Evolutionary conservation across 2,329 filamentous ascomycete genomes (phyloP), one percentile per base, ranked within the genome.

Genomic region (Corinectria fuckeliana): DNA sequence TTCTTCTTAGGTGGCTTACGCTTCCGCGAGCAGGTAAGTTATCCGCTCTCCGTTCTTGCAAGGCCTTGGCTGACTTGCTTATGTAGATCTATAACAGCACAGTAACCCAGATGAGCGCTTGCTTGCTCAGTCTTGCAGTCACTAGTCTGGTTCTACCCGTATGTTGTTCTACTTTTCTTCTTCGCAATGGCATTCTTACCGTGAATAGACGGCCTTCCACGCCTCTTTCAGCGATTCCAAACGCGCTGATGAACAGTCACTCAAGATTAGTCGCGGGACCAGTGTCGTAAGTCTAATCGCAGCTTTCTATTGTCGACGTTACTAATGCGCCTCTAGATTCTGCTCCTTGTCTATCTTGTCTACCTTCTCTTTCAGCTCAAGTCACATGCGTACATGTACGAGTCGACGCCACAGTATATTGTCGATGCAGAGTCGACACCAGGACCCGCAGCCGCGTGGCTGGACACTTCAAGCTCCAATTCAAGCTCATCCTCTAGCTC

Each of bases 101-200:
- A 20, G 92, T 97, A 58, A 97, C 93, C 1, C 93, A 97, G 75
- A 97, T 97, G 92, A 97, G 92, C 74, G 93, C 93, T 50, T 96
- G 92, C 78, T 82, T 97, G 68, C 85, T 97, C 67, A 96, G 92
- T 80, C 77, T 97, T 76, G 93, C 91, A 72, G 93, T 96, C 61
- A 93, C 92, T 77, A 97, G 93, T 80, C 81, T 97, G 20, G 84
- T 97, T 23, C 78, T 97, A 11, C 93, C 93, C 1, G 89, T 91
- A 77, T 68, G 85, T 77, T 11, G 5, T 20, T 36, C n/a, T 13
- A 5, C 1, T 9, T 16, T 41, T 32, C 20, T 41, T 32, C 20
- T n/a, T 14, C 16, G 21, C 2, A 34, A 25, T 25, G 3, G 80
- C 60, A 81, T 7, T 83, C 42, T 63, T 30, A 68, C 52, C 7